phyloP scores from a whole-genome alignment of 345 rosid genomes.

The Isatis tinctoria region DNA sequence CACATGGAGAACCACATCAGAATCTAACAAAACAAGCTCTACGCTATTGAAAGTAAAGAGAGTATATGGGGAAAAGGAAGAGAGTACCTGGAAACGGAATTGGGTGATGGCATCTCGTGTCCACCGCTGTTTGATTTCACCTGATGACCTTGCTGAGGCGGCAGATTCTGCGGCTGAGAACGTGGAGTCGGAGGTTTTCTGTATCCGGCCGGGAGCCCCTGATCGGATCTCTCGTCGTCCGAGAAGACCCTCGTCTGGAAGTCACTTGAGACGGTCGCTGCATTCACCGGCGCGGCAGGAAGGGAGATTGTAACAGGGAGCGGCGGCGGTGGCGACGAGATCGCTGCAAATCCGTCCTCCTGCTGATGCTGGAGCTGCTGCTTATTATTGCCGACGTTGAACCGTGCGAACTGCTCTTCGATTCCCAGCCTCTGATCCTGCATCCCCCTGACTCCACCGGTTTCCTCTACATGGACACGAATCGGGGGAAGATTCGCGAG shows the following conservation, averaged over 20 bases:
- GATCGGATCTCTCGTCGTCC: conserved; percentile 96
- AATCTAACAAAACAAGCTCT: conserved; percentile 17
- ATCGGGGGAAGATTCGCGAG: conserved; percentile 86
- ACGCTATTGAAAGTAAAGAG: neutral
- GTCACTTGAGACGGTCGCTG: conserved; percentile 44
- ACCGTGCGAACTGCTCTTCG: conserved; percentile 77
- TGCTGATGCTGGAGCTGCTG: conserved; percentile 42
- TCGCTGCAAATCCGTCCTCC: conserved; percentile 51
- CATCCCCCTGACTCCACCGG: conserved; percentile 28
- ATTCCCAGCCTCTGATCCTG: conserved; percentile 66
- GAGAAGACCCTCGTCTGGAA: conserved; percentile 51
- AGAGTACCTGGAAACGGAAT: conserved; percentile 83
- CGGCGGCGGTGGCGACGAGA: conserved; percentile 62
- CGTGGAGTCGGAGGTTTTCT: conserved; percentile 49
- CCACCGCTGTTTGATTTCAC: conserved; percentile 57
- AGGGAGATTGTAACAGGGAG: conserved; percentile 38
- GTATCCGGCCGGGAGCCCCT: conserved; percentile 53
- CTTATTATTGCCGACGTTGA: conserved; percentile 36
- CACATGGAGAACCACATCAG: conserved; percentile 27
- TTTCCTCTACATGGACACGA: conserved; percentile 70
- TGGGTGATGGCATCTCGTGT: conserved; percentile 72
- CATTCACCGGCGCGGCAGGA: conserved; percentile 41
- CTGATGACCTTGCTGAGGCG: conserved; percentile 42
- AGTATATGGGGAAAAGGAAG: neutral
- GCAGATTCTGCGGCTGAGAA: conserved; percentile 43